phyloP scores from a whole-genome alignment of 2,329 filamentous ascomycete genomes.

The Cadophora sp. region DNA sequence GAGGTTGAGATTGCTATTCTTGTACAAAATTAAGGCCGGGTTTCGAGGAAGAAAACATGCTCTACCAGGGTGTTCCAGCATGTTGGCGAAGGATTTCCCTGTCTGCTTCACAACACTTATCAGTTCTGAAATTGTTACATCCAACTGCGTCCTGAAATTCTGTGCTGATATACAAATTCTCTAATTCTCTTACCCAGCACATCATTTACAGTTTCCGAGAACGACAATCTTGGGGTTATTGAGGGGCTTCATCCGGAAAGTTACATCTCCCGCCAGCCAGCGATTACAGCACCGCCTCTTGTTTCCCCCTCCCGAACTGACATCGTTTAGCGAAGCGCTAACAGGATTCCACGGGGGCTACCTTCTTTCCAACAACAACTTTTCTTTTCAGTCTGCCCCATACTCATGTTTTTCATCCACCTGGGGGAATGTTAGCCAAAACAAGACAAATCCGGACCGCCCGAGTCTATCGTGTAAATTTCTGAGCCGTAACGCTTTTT shows the following conservation, averaged over 20 bases:
- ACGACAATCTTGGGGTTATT: background rate
- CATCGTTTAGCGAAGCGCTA: background rate
- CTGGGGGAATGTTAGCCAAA: too few relatives aligned
- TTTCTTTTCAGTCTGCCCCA: background rate
- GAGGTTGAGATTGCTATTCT: background rate
- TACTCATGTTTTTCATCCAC: too few relatives aligned
- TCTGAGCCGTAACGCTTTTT: background rate
- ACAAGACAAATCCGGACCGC: background rate
- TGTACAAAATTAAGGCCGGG: background rate
- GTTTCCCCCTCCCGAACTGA: too few relatives aligned
- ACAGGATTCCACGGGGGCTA: background rate
- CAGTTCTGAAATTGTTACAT: background rate
- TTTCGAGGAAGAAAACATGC: background rate
- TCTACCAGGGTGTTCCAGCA: too few relatives aligned
- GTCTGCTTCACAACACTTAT: background rate
- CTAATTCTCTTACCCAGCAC: background rate
- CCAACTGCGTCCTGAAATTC: background rate
- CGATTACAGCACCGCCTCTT: background rate
- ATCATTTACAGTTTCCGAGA: background rate
- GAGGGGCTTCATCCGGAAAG: background rate
- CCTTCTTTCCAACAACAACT: background rate
- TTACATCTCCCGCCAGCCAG: background rate
- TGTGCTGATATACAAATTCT: background rate
- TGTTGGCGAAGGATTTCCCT: background rate
- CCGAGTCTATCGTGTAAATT: background rate